Conservation (phyloP, 495 filamentous ascomycete species). For the Hypoxylon fuscum region DNA sequence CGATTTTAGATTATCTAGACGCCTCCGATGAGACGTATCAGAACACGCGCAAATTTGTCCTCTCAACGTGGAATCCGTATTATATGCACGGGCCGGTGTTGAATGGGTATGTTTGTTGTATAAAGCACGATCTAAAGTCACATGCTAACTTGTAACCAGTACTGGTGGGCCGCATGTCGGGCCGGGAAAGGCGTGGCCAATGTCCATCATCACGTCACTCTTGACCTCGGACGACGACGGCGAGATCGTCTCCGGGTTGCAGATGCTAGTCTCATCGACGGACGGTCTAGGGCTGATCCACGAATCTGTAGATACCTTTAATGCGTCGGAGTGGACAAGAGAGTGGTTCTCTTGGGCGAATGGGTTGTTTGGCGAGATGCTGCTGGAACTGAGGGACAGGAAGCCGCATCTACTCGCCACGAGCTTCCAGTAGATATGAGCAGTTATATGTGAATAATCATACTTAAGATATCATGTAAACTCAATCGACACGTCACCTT, state of each 20-base stretch:
- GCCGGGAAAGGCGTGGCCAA: conserved; percentile 63
- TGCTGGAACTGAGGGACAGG: conserved; percentile 59
- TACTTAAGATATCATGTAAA: conserved; percentile 32
- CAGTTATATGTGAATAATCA: conserved; percentile 19
- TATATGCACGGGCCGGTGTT: conserved; percentile 66
- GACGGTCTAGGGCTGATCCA: conserved; percentile 57
- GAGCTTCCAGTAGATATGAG: conserved; percentile 43
- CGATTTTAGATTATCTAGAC: conserved; percentile 63
- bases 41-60: conserved; percentile 63
- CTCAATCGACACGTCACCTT: conserved; percentile 32
- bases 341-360: conserved; percentile 71
- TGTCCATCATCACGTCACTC: conserved; percentile 65
- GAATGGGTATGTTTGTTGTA: conserved; percentile 55
- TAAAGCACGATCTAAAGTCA: conserved; percentile 50
- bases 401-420: conserved; percentile 55
- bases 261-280: conserved; percentile 62
- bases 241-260: conserved; percentile 61
- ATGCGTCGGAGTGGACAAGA: conserved; percentile 54
- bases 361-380: conserved; percentile 66
- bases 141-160: conserved; percentile 51
- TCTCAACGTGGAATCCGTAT: conserved; percentile 66
- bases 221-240: conserved; percentile 62
- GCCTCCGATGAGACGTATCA: conserved; percentile 59
- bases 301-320: conserved; percentile 48
- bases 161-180: conserved; percentile 69